Evolutionary conservation across 805 yeast species (phyloP), one percentile per base, ranked within the genome.

Genomic region (Candida michaelii): DNA sequence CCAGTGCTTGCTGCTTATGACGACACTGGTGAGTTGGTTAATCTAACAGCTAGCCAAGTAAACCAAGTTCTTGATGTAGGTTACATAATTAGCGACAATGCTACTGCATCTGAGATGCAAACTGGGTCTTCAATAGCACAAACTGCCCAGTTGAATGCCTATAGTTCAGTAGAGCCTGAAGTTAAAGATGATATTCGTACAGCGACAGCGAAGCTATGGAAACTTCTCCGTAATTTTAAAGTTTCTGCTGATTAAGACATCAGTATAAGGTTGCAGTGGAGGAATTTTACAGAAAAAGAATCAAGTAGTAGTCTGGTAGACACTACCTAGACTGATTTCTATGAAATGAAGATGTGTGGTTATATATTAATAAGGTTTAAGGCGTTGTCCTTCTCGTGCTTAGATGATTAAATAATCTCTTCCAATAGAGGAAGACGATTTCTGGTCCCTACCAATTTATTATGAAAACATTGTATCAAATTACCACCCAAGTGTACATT

Each of bases 1-100:
- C 33, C 33, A 30, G 33, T 30, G 33, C 33, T 30, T 30, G 33
- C 33, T 30, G 33, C 33, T 30, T 30, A 30, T 30, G 33, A 30
- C 33, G 33, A 30, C 33, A 30, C 33, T 11, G 33, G 33, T 30
- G 33, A 5, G 33, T 30, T 30, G 33, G 33, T 30, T 16, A 30
- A 30, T 30, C 33, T 30, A 30, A 30, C 33, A 30, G 33, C 33
- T 30, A 30, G 33, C 21, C 33, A 30, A 30, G 33, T 30, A 30
- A 30, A 30, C 33, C 33, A 30, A 30, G 33, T 30, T 30, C 33
- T 30, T 30, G 33, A 30, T 30, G 33, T 30, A 19, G 21, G 33
- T 30, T 30, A 30, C 33, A n/a, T 25, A 25, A n/a, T 25, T 25
- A 25, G 29, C 29, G 29, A 25, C 29, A 25, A 25, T 25, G 13